Evolutionary conservation across 805 yeast genomes (phyloP).

Genomic region (Blastobotrys muscicola): DNA sequence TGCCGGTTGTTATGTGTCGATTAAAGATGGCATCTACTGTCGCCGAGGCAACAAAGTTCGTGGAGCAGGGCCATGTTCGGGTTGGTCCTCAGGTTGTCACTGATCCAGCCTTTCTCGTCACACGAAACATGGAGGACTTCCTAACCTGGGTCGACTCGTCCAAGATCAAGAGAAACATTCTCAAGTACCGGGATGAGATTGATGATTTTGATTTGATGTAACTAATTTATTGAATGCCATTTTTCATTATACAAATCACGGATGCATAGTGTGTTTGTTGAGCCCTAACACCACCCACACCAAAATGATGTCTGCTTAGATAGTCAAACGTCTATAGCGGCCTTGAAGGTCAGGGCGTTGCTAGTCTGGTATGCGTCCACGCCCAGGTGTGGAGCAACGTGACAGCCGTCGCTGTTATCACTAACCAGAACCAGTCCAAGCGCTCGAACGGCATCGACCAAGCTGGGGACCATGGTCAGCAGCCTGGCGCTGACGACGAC

Average conservation of each 20-base stretch:
- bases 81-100: constrained; percentile 95
- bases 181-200: constrained; percentile 67
- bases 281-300: background rate
- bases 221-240: constrained; percentile 4
- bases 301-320: background rate
- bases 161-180: constrained; percentile 82
- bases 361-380: constrained; percentile 61
- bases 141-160: constrained; percentile 96
- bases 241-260: background rate
- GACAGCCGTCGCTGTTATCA: constrained; percentile 10
- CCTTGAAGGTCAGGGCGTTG: constrained; percentile 58
- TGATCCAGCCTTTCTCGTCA: constrained; percentile 90
- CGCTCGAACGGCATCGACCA: constrained; percentile 64
- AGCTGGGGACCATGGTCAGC: constrained; percentile 61
- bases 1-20: constrained; percentile 91
- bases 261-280: background rate
- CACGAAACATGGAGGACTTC: constrained; percentile 91
- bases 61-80: constrained; percentile 96
- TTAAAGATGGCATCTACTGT: constrained; percentile 88
- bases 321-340: constrained; percentile 40
- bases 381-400: constrained; percentile 22
- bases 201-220: constrained; percentile 51
- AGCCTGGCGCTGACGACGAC: constrained; percentile 65
- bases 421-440: constrained; percentile 82
- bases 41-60: constrained; percentile 77